Percentiles rank a stretch among this genome's conserved stretches.
Conservation (phyloP, 768 basidiomycete species). For the Hypsizygus marmoreus region DNA sequence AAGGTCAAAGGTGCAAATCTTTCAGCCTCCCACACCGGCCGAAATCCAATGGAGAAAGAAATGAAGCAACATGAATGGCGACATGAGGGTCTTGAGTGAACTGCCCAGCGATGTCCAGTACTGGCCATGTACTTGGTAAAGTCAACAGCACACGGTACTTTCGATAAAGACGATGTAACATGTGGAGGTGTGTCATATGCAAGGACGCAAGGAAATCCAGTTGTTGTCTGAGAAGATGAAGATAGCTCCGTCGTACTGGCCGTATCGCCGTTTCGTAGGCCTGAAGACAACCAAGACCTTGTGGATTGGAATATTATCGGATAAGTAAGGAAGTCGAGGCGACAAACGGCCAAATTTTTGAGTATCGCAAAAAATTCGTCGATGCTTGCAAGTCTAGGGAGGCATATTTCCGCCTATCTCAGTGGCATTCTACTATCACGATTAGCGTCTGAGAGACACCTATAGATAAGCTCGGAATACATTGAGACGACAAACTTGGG, state of each 20-base stretch:
- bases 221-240: background rate
- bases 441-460: no score
- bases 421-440: no score
- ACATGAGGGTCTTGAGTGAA: background rate
- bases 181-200: conserved; percentile 11
- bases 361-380: no score
- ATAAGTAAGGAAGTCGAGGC: no score
- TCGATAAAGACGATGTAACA: background rate
- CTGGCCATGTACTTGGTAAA: background rate
- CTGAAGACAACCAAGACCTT: conserved; percentile 1
- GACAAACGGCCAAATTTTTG: no score
- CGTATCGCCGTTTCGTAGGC: conserved; percentile 4
- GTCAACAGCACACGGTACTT: background rate
- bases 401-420: background rate
- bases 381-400: background rate
- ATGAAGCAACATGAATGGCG: background rate
- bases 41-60: background rate
- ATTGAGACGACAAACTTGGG: no score
- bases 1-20: no score
- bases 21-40: background rate
- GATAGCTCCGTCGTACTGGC: background rate
- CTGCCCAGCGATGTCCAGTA: background rate
- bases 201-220: background rate
- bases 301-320: conserved; percentile 9
- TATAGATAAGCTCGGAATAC: no score